Evolutionary conservation across 2,329 filamentous ascomycete genomes (phyloP), one percentile per base, ranked within the genome.

Genomic region (Byssoonygena ceratinophila): DNA sequence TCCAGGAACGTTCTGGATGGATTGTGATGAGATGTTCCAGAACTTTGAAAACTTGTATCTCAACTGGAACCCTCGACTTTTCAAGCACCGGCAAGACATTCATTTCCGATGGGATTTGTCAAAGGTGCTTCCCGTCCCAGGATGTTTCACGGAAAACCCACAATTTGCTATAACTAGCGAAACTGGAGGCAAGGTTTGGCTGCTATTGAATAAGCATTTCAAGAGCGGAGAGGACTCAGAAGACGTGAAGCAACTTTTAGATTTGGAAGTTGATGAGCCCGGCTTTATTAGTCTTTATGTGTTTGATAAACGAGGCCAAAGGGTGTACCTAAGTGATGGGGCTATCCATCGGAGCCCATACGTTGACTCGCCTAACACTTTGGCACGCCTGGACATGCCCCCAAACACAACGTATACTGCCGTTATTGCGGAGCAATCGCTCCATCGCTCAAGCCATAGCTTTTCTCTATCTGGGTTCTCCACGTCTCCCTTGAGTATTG

Each of bases 41-140:
- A 83, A 95, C 64, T 98, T 96, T 58, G 89, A 97, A 65, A 94
- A 90, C 16, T 80, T 98, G 59, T 98, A 97, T 67, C 75, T 98
- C 51, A 98, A 97, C 69, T 98, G 92, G 92, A 96, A 95, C 59
- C 90, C 92, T 0, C 77, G 79, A 0, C 74, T 95, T 0, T 98
- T 98, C 68, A 74, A 74, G 1, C 73, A 85, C 64, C 82, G 90
- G 7, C 84, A 95, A 66, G 90, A 98, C 61, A 81, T 90, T 52
- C 92, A 98, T 68, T 94, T 97, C 63, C 76, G 77, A 1, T 98
- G 92, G 92, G 76, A 83, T 54, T 65, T 83, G n/a, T 66, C 71
- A n/a, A 63, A 59, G 36, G 57, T 60, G 2, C 64, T 59, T 18
- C 76, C 81, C 48, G 84, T 86, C 52, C 81, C 82, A 0, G 85